These are phyloP conservation scores for Candida piceae DNA, from an alignment of 805 yeast genomes.

Conservation along the genomic window DNA sequence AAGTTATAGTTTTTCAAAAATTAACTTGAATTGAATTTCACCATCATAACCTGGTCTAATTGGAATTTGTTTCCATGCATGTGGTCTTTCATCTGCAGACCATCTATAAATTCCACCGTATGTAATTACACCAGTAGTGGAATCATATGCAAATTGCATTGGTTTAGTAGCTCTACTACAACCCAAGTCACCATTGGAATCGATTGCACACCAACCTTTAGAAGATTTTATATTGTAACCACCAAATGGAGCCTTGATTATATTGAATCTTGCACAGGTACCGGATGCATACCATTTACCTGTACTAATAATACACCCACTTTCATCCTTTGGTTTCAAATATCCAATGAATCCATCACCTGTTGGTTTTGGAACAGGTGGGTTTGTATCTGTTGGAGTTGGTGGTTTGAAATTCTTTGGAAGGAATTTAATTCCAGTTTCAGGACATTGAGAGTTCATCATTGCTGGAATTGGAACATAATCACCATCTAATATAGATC, in stretches of 20 bases:
- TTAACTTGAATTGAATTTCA: constrained; percentile 33
- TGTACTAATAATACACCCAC: constrained; percentile 77
- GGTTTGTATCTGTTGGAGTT: constrained; percentile 24
- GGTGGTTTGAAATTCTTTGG: constrained; percentile 49
- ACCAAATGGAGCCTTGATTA: constrained; percentile 58
- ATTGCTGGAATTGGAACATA: constrained; percentile 61
- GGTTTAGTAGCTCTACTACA: constrained; percentile 33
- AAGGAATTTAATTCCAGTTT: constrained; percentile 58
- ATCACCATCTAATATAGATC: constrained; percentile 62
- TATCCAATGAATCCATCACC: constrained; percentile 39
- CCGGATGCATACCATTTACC: constrained; percentile 84
- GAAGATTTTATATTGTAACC: constrained; percentile 68
- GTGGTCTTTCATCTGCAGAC: constrained; percentile 48
- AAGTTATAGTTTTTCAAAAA: constrained; percentile 23
- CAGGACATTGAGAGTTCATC: constrained; percentile 60
- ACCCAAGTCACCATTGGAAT: constrained; percentile 21
- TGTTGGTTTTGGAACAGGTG: constrained; percentile 26
- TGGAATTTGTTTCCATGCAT: constrained; percentile 41
- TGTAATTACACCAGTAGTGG: constrained; percentile 39
- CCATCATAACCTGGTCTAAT: constrained; percentile 42
- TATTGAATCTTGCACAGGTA: constrained; percentile 74
- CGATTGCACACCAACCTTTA: constrained; percentile 67
- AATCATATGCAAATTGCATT: constrained; percentile 55
- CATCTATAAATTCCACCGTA: constrained; percentile 61
- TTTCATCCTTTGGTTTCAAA: constrained; percentile 43